Conservation (phyloP, 1,139 yeast genomes). For the Saccharomyces hybrid region DNA sequence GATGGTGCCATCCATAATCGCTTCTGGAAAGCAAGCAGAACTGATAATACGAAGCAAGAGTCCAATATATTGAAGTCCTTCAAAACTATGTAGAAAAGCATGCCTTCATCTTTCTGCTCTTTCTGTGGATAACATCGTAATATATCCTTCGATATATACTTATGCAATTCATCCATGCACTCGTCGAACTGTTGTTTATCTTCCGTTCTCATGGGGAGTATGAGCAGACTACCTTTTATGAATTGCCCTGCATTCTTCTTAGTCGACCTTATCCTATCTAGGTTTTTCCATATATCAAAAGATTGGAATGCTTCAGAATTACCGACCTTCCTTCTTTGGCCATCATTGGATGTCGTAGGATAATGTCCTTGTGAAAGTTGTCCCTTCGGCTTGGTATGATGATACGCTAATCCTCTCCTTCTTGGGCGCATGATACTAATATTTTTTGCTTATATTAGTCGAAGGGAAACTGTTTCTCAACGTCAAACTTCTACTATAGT, state of each 20-base stretch:
- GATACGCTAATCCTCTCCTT: background rate
- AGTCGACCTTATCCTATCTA: conserved; percentile 17
- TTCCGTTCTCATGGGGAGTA: conserved; percentile 9
- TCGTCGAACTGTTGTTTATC: conserved; percentile 4
- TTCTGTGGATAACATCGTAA: conserved; percentile 6
- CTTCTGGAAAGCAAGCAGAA: conserved; percentile 15
- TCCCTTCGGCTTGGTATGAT: background rate
- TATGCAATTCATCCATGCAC: conserved; percentile 14
- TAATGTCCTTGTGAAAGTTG: background rate
- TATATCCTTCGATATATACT: conserved; percentile 14
- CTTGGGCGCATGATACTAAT: background rate
- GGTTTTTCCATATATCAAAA: conserved; percentile 23
- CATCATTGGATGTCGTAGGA: background rate
- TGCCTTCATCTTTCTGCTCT: background rate
- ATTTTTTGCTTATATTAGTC: background rate
- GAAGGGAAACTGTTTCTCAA: background rate
- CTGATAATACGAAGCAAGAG: conserved; percentile 20
- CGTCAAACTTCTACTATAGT: background rate
- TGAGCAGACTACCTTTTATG: conserved; percentile 17
- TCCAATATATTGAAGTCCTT: conserved; percentile 19
- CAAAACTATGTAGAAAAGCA: conserved; percentile 9
- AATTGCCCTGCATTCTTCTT: conserved; percentile 12
- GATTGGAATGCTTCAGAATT: conserved; percentile 9
- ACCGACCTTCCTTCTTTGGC: background rate
- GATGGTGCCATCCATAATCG: conserved; percentile 11